Evolutionary conservation across 2,329 filamentous ascomycete species (phyloP).

Genomic region (Xylariaceae sp.): DNA sequence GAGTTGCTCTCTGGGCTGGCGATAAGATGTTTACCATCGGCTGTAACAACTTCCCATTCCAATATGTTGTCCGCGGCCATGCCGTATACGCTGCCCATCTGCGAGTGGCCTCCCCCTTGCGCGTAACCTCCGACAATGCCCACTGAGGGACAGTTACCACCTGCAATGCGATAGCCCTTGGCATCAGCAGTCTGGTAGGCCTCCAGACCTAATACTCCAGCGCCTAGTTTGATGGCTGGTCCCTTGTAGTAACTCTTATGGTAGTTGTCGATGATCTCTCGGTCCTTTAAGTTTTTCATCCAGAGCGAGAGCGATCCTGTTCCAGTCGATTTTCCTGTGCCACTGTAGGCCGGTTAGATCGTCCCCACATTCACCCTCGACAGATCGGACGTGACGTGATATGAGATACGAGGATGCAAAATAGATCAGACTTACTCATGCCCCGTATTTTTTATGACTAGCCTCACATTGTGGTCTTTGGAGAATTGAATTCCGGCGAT

Average conservation of each 20-base stretch:
- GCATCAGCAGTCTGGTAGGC: slow-evolving; percentile 11
- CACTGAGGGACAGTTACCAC: slow-evolving; percentile 14
- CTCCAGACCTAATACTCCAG: slow-evolving; percentile 13
- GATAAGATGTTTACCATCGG: slow-evolving; percentile 51
- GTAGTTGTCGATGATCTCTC: slow-evolving; percentile 32
- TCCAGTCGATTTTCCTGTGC: slow-evolving; percentile 58
- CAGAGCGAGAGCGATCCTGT: slow-evolving; percentile 54
- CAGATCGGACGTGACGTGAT: not conserved
- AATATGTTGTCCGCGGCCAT: slow-evolving; percentile 65
- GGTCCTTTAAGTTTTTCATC: slow-evolving; percentile 53
- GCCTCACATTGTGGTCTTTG: slow-evolving; percentile 47
- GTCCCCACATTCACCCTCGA: not conserved
- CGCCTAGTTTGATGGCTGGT: slow-evolving; percentile 21
- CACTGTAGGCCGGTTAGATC: slow-evolving; percentile 21
- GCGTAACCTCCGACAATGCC: slow-evolving; percentile 23
- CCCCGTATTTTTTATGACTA: slow-evolving; percentile 56
- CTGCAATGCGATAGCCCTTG: slow-evolving; percentile 6
- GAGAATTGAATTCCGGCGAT: slow-evolving; percentile 43
- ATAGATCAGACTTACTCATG: slow-evolving; percentile 43
- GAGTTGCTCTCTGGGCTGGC: slow-evolving; percentile 54
- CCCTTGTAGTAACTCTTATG: slow-evolving; percentile 47
- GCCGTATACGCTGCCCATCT: slow-evolving; percentile 57
- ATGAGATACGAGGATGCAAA: not conserved
- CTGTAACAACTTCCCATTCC: slow-evolving; percentile 61
- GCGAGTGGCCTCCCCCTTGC: slow-evolving; percentile 61